Evolutionary conservation across 495 filamentous ascomycete species (phyloP).

Genomic region (Hapsidospora chrysogenum): DNA sequence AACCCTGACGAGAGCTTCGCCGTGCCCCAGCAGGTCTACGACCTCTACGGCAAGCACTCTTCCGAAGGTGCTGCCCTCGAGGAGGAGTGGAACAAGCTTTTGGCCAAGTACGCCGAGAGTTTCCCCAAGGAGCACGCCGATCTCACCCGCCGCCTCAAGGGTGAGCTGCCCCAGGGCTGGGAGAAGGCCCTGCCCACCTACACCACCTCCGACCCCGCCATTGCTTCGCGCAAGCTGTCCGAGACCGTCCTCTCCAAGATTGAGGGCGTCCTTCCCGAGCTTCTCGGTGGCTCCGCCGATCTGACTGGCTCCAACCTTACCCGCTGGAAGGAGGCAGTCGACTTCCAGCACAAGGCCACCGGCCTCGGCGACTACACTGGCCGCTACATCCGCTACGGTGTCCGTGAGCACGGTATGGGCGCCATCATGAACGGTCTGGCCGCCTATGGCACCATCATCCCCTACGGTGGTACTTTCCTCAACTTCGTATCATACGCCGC

Average conservation of each 20-base stretch:
- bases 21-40: slow-evolving; percentile 89
- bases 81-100: slow-evolving; percentile 87
- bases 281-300: slow-evolving; percentile 92
- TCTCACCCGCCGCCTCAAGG: slow-evolving; percentile 62
- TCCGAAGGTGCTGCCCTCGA: slow-evolving; percentile 77
- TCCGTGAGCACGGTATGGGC: slow-evolving; percentile 95
- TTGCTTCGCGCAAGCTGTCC: slow-evolving; percentile 89
- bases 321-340: slow-evolving; percentile 86
- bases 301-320: slow-evolving; percentile 98
- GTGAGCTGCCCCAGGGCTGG: slow-evolving; percentile 90
- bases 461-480: slow-evolving; percentile 90
- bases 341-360: slow-evolving; percentile 87
- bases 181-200: slow-evolving; percentile 87
- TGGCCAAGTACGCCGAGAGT: slow-evolving; percentile 66
- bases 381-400: slow-evolving; percentile 93
- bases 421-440: slow-evolving; percentile 96
- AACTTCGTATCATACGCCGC: slow-evolving; percentile 99
- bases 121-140: slow-evolving; percentile 65
- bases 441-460: slow-evolving; percentile 89
- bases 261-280: slow-evolving; percentile 67
- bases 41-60: slow-evolving; percentile 68
- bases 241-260: slow-evolving; percentile 86
- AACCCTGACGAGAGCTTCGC: slow-evolving; percentile 86
- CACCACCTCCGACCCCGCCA: slow-evolving; percentile 68
- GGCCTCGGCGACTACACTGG: slow-evolving; percentile 76